Evolutionary conservation across 139 green algal species (phyloP), one percentile per base, ranked within the genome.

Genomic region (Edaphochlamys debaryana): DNA sequence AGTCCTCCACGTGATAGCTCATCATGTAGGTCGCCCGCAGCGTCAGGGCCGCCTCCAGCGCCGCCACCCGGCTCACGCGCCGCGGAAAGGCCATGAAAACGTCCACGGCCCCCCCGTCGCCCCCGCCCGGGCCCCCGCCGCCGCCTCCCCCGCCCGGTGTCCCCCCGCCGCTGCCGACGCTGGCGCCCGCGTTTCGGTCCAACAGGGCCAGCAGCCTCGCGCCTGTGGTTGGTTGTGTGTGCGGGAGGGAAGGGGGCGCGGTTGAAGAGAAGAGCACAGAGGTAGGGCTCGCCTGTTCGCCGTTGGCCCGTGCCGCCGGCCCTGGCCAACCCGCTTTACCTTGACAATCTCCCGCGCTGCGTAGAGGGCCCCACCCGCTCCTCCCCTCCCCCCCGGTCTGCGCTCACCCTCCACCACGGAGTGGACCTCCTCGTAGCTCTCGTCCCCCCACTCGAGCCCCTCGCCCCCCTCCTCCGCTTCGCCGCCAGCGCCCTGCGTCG

Each of bases 21-120:
- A 84, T 84, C 11, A 84, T 32, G 77, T 58, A 84, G 32, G 77
- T 84, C 19, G 64, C 48, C 22, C 77, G 64, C 23, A 84, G 48
- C 64, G 77, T 75, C 40, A 8, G 23, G 64, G 77, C 77, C 0
- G 77, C 64, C 36, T 84, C 77, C 45, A 84, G 77, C 25, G 77
- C 77, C 34, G 77, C 77, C 22, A 34, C 25, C 4, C 77, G 45
- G 20, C 77, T 36, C 45, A 75, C 48, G 23, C 77, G 64, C 45
- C 52, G 52, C 0, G 77, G 77, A 27, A 84, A 75, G 13, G 20
- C 64, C 64, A 75, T 36, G 27, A 84, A 84, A 15, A 84, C 77
- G 36, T 84, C 77, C 64, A 84, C 64, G 22, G 19, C 69, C 3
- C 70, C n/a, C 48, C 32, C 48, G 25, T 2, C 63, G 48, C 48